These are phyloP conservation scores for Phallus indusiatus DNA, from an alignment of 768 basidiomycete genomes.

Conservation along the genomic window DNA sequence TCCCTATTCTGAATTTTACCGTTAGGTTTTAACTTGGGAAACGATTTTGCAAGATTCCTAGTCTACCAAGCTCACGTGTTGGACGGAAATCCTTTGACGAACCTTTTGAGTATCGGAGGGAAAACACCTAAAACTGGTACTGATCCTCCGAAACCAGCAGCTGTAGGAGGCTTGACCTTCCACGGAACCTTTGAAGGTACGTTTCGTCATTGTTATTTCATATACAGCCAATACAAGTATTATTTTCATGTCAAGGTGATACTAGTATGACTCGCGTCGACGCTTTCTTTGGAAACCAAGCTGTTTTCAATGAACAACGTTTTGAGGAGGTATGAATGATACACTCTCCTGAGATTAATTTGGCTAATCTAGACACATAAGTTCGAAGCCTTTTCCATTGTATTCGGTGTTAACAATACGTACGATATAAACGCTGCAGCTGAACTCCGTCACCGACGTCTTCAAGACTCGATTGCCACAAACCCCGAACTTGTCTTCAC, in stretches of 20 bases:
- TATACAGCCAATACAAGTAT: neutral
- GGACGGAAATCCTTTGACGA: slow-evolving; percentile 8
- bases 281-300: slow-evolving; percentile 7
- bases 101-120: slow-evolving; percentile 6
- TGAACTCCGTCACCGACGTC: neutral
- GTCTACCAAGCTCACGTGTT: slow-evolving; percentile 3
- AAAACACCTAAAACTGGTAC: neutral
- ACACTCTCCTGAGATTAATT: neutral
- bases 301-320: slow-evolving; percentile 5
- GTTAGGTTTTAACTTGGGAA: slow-evolving; percentile 8
- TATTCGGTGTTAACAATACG: neutral
- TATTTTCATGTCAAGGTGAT: slow-evolving; percentile 2
- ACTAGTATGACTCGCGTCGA: slow-evolving; percentile 7
- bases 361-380: neutral
- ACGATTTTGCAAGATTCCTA: neutral
- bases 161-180: neutral
- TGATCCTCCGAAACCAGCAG: neutral
- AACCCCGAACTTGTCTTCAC: slow-evolving; percentile 7
- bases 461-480: slow-evolving; percentile 4
- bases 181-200: slow-evolving; percentile 9
- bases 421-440: neutral
- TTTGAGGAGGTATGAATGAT: slow-evolving; percentile 1
- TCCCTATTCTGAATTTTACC: neutral
- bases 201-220: neutral
- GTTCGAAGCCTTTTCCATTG: neutral